phyloP scores from a whole-genome alignment of 1,284 basidiomycete species.

The Malassezia vespertilionis region DNA sequence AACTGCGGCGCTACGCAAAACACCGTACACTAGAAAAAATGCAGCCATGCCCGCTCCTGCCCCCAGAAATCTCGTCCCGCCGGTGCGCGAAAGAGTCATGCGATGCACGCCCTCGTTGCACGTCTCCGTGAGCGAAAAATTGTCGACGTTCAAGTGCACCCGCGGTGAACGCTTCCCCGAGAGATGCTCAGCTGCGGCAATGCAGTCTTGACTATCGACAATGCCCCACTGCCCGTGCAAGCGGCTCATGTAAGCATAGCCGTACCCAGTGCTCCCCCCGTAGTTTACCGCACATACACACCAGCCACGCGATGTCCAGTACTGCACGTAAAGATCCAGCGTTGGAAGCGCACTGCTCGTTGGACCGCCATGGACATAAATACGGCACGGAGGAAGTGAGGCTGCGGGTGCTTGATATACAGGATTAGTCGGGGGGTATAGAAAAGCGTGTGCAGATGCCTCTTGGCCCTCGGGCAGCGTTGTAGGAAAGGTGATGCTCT shows the following conservation, averaged over 20 bases:
- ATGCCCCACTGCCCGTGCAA: conserved; percentile 60
- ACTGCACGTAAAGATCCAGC: conserved; percentile 52
- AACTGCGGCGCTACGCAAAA: conserved; percentile 19
- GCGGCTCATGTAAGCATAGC: conserved; percentile 50
- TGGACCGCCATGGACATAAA: conserved; percentile 60
- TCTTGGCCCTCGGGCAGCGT: conserved; percentile 22
- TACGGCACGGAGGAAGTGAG: conserved; percentile 58
- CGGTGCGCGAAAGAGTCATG: too few relatives aligned
- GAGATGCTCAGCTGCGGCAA: conserved; percentile 52
- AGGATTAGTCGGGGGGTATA: conserved; percentile 58
- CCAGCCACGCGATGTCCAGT: conserved; percentile 49
- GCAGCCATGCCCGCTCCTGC: too few relatives aligned
- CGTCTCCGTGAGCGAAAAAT: too few relatives aligned
- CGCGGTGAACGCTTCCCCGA: too few relatives aligned
- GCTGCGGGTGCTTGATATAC: conserved; percentile 52
- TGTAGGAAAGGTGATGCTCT: conserved; percentile 34
- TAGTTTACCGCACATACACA: conserved; percentile 60
- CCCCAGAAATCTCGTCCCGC: too few relatives aligned
- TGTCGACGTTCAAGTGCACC: too few relatives aligned
- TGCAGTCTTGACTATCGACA: conserved; percentile 58
- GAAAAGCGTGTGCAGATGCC: conserved; percentile 51
- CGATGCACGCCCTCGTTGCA: too few relatives aligned
- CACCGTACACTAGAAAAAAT: too few relatives aligned
- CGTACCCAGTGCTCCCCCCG: conserved; percentile 59
- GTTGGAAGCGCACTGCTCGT: conserved; percentile 52